These are phyloP conservation scores for Artemisia argyi DNA, from an alignment of 129 eudicot species.

Conservation along the genomic window DNA sequence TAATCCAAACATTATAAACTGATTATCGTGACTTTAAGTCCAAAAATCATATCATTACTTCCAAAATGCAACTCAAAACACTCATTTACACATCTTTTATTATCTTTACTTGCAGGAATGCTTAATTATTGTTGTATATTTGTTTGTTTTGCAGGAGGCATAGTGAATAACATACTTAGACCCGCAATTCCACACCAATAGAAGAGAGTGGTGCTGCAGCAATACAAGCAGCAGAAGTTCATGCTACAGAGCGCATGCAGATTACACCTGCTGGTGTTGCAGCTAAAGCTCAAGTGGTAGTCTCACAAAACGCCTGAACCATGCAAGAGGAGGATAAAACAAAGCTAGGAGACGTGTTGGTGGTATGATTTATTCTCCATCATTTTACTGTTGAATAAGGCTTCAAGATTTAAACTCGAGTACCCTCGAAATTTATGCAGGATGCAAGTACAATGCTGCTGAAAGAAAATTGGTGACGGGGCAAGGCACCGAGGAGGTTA, in stretches of 20 bases:
- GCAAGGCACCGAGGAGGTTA: slow-evolving; percentile 53
- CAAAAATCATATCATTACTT: too few species aligned
- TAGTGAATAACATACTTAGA: too few species aligned
- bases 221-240: slow-evolving; percentile 54
- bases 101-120: too few species aligned
- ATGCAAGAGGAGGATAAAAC: slow-evolving; percentile 38
- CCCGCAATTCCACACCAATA: slow-evolving; percentile 24
- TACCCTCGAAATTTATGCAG: slow-evolving; percentile 19
- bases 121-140: too few species aligned
- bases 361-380: slow-evolving; percentile 19
- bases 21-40: too few species aligned
- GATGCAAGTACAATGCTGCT: slow-evolving; percentile 46
- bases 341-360: slow-evolving; percentile 48
- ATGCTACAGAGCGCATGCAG: slow-evolving; percentile 45
- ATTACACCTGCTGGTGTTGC: slow-evolving; percentile 51
- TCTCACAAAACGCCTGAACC: slow-evolving; percentile 30
- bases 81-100: too few species aligned
- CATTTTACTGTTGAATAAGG: not conserved
- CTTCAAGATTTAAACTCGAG: too few species aligned
- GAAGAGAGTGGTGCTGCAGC: slow-evolving; percentile 67
- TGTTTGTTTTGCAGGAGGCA: too few species aligned
- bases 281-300: slow-evolving; percentile 50
- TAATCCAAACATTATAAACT: too few species aligned
- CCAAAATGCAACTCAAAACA: too few species aligned
- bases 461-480: slow-evolving; percentile 47